These are phyloP conservation scores for Pezizomycotina sp. DNA, from an alignment of 2,329 filamentous ascomycete genomes.

Conservation along the genomic window DNA sequence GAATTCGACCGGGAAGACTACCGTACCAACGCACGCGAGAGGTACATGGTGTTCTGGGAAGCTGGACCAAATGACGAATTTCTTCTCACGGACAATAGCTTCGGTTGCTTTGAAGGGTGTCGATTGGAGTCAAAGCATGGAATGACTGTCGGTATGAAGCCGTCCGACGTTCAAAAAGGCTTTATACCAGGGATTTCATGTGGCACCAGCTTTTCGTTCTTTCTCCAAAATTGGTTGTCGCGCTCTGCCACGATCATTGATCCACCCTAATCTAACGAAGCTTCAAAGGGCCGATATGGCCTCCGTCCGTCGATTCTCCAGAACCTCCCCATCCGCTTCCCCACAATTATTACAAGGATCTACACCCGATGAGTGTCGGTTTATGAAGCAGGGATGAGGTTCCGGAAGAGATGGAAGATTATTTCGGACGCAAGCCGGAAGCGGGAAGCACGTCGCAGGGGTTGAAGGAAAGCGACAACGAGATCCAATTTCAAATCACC, in stretches of 20 bases:
- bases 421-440: constrained; percentile 22
- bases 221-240: constrained; percentile 25
- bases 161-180: constrained; percentile 23
- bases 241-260: constrained; percentile 26
- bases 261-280: constrained; percentile 23
- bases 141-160: constrained; percentile 23
- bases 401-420: constrained; percentile 23
- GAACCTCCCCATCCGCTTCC: constrained; percentile 23
- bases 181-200: constrained; percentile 26
- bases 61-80: constrained; percentile 25
- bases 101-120: constrained; percentile 26
- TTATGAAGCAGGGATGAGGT: constrained; percentile 24
- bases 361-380: constrained; percentile 23
- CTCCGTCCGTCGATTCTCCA: constrained; percentile 24
- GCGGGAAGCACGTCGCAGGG: constrained; percentile 17
- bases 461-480: constrained; percentile 20
- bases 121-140: constrained; percentile 24
- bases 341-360: constrained; percentile 25
- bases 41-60: constrained; percentile 26
- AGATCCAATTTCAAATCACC: constrained; percentile 24
- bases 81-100: constrained; percentile 26
- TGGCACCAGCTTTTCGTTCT: constrained; percentile 27
- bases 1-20: constrained; percentile 26
- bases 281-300: constrained; percentile 24
- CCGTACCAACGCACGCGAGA: constrained; percentile 25